Base-by-base conservation (phyloP, 768 basidiomycete genomes). In the Albatrellus ellisii region DNA sequence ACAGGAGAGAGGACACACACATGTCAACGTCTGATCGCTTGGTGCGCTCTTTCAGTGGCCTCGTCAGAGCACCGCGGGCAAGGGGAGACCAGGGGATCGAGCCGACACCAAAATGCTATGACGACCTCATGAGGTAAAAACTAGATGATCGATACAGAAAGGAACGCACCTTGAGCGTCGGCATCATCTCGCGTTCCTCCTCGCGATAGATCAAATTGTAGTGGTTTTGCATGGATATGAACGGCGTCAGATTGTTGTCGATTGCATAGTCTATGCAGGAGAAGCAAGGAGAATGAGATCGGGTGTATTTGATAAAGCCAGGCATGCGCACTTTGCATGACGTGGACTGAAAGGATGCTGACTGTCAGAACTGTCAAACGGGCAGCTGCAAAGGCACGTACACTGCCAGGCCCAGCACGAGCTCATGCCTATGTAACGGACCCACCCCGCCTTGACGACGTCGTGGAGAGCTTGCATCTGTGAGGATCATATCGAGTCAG, bases 161-260 rank as follows among this genome's bases (percentile, higher is more conserved):
- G 18, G 31, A 10, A 36, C 33, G 14, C 4, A 45, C 44, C 38
- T 51, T 48, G 11, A 51, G 42, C 3, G 36, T 38, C 0, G 63
- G 62, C 38, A 62, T 61, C 54, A 56, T 54, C 36, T 53, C 53
- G 18, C 56, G 49, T 42, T 56, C 62, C 46, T 65, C 64, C 48
- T 65, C 64, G 36, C 64, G 52, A 46, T 65, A 65, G 22, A 59
- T 43, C 5, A 60, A 57, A 31, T 49, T 56, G 44, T 64, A 60
- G 41, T 56, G 56, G 45, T 65, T 65, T 51, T 65, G 64, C 62
- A 65, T 64, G 10, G 58, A 56, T 51, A 65, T 62, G 53, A 65
- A 65, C 10, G 48, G 50, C 11, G 50, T 49, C 15, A 52, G 36
- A 12, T 49, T 46, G 44, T 63, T 58, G 21, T 52, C 37, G 37